Percentiles rank a stretch among this genome's conserved stretches.
phyloP scores from a whole-genome alignment of 164 flowering plant genomes.

The Macadamia integrifolia region DNA sequence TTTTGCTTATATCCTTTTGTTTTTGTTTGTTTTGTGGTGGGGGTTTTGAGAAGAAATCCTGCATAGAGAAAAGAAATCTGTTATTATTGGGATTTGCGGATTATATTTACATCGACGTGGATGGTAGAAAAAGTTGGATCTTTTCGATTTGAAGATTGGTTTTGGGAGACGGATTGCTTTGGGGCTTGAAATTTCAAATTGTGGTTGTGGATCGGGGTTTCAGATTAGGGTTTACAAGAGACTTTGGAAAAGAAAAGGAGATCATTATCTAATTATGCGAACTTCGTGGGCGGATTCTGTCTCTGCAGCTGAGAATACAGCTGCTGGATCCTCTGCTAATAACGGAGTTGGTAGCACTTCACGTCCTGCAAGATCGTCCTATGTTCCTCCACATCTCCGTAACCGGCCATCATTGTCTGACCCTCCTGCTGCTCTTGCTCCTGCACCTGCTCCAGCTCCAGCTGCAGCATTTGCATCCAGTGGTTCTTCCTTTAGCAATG shows the following conservation, averaged over 20 bases:
- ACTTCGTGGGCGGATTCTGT: conserved; percentile 66
- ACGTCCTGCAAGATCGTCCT: conserved; percentile 37
- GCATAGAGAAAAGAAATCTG: no score
- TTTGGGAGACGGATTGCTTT: not conserved
- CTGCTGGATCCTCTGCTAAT: conserved; percentile 30
- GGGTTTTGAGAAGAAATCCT: not conserved
- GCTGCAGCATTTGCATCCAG: conserved; percentile 1
- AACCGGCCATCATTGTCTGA: conserved; percentile 43
- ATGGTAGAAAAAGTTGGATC: conserved; percentile 5
- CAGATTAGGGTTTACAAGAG: not conserved
- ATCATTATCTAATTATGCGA: conserved; percentile 25
- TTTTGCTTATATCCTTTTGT: not conserved
- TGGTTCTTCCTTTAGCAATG: conserved; percentile 15
- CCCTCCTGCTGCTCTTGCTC: conserved; percentile 20
- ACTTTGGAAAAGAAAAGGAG: conserved; percentile 1
- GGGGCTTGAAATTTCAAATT: not conserved
- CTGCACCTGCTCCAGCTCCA: no score
- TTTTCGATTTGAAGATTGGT: not conserved
- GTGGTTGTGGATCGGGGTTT: not conserved
- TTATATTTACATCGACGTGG: not conserved
- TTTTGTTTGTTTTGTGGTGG: not conserved
- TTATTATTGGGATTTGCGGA: not conserved
- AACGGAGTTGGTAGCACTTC: conserved; percentile 22
- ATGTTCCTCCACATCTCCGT: conserved; percentile 82
- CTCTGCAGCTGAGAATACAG: conserved; percentile 47